phyloP scores from a whole-genome alignment of 1,139 yeast species.

The Hyphopichia fennica region DNA sequence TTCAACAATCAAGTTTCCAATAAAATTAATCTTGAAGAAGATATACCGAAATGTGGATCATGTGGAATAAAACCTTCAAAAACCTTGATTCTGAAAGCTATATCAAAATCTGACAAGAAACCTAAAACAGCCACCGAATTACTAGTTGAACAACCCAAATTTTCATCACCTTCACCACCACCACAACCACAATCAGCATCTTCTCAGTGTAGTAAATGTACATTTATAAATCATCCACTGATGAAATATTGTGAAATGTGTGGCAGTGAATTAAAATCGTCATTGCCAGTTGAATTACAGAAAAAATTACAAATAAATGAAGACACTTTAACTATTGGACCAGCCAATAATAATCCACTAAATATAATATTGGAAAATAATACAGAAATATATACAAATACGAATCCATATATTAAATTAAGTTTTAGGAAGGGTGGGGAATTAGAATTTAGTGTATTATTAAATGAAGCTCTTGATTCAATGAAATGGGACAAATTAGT shows the following conservation, averaged over 20 bases:
- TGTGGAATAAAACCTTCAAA: conserved; percentile 63
- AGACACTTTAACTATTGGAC: not conserved
- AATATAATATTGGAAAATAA: conserved; percentile 27
- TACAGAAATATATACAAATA: conserved; percentile 33
- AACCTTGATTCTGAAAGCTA: conserved; percentile 10
- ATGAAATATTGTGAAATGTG: conserved; percentile 83
- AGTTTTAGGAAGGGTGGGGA: conserved; percentile 68
- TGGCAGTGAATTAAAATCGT: conserved; percentile 54
- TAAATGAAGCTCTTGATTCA: conserved; percentile 45
- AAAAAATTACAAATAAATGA: conserved; percentile 5
- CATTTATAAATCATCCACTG: conserved; percentile 82
- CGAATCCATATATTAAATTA: conserved; percentile 47
- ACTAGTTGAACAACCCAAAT: not conserved
- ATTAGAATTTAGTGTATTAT: conserved; percentile 40
- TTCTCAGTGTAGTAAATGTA: conserved; percentile 73
- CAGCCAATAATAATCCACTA: conserved; percentile 12
- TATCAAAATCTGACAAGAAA: conserved; percentile 2
- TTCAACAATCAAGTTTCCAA: conserved; percentile 55
- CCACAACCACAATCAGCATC: conserved; percentile 18
- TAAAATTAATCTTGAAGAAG: conserved; percentile 29
- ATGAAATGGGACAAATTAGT: conserved; percentile 46
- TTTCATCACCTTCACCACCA: conserved; percentile 5
- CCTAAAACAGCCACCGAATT: not conserved
- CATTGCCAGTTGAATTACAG: conserved; percentile 14
- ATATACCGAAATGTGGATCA: conserved; percentile 61